A percentile compares a stretch with the other conserved stretches of the same genome.
Conservation (phyloP, 2,329 filamentous ascomycete species). For the Monilinia laxa region DNA sequence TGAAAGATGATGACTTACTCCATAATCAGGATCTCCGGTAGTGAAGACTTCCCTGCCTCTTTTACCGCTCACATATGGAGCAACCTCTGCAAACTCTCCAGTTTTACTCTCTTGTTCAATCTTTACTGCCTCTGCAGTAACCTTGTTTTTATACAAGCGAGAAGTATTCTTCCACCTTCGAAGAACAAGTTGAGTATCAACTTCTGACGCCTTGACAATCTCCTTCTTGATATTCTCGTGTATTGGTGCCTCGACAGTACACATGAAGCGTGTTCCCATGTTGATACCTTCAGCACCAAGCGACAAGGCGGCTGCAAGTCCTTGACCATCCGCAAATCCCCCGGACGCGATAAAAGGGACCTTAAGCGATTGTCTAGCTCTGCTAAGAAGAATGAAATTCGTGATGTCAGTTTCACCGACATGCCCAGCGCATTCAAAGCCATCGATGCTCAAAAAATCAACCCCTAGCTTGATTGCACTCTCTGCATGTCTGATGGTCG, state of each 20-base stretch:
- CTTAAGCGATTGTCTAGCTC: constrained; percentile 77
- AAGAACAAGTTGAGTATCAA: constrained; percentile 85
- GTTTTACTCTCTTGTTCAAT: constrained; percentile 79
- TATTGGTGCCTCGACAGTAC: constrained; percentile 88
- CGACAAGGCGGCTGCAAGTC: constrained; percentile 84
- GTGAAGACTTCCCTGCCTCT: constrained; percentile 87
- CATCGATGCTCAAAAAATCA: constrained; percentile 95
- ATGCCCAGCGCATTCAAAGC: constrained; percentile 93
- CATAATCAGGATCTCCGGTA: constrained; percentile 86
- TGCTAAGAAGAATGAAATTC: constrained; percentile 83
- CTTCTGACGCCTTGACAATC: constrained; percentile 86
- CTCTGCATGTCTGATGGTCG: constrained; percentile 88
- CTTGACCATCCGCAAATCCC: constrained; percentile 92
- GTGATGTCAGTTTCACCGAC: constrained; percentile 86
- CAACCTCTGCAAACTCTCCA: constrained; percentile 87
- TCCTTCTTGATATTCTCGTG: constrained; percentile 91
- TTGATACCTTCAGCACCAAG: constrained; percentile 94
- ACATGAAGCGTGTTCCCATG: constrained; percentile 99
- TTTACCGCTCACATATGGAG: constrained; percentile 84
- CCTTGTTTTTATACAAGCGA: constrained; percentile 86
- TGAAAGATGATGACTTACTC: constrained; percentile 57
- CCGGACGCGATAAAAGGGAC: constrained; percentile 95
- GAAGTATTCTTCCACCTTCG: constrained; percentile 91
- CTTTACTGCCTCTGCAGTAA: constrained; percentile 74
- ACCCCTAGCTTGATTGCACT: constrained; percentile 92